Conservation (phyloP, 106 monocot species). For the Apostasia ramifera region DNA sequence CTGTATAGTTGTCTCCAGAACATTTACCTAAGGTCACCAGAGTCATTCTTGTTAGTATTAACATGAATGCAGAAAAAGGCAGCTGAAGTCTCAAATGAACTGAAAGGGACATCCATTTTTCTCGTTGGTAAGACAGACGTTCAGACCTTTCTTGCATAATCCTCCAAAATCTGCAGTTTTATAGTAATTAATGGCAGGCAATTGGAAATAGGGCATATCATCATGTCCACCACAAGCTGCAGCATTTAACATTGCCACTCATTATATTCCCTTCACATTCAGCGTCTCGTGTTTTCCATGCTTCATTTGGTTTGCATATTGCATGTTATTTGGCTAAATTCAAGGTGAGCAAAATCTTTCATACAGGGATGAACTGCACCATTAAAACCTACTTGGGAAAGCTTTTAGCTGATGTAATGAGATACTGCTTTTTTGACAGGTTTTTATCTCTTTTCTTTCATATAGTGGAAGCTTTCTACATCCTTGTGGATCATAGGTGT, state of each 20-base stretch:
- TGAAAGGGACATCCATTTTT: conserved; percentile 87
- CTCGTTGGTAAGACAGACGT: conserved; percentile 49
- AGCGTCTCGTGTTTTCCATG: no score
- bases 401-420: conserved; percentile 62
- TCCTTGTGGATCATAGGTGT: neutral
- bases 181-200: no score
- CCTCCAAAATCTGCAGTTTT: no score
- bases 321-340: no score
- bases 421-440: conserved; percentile 93
- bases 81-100: conserved; percentile 27
- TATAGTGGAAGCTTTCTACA: neutral
- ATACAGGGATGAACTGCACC: conserved; percentile 61
- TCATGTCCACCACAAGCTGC: no score
- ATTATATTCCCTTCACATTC: no score
- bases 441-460: conserved; percentile 14
- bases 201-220: no score
- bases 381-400: conserved; percentile 63
- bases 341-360: no score
- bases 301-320: no score
- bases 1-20: neutral
- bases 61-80: conserved; percentile 54
- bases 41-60: neutral
- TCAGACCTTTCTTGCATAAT: neutral
- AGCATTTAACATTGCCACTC: no score
- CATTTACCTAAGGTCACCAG: neutral